Conservation (phyloP, 2,329 filamentous ascomycete species). For the Colletotrichum cereale region DNA sequence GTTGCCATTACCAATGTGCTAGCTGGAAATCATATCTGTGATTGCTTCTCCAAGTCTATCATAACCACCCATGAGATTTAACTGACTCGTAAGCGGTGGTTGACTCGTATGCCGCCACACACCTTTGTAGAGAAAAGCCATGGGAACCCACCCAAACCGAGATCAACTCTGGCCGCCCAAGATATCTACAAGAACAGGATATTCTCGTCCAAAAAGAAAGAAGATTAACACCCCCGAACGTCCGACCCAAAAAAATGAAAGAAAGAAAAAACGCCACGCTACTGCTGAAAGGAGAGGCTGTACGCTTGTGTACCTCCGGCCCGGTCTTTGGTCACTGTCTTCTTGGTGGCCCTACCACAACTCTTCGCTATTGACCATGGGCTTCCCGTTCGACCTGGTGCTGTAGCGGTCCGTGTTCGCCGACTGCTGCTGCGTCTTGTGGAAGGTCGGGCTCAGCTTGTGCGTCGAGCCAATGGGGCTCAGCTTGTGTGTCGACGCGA, state of each 20-base stretch:
- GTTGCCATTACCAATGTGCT: too few species aligned
- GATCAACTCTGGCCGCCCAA: constrained; percentile 36
- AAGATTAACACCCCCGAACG: background rate
- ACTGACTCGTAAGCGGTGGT: too few species aligned
- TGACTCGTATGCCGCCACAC: too few species aligned
- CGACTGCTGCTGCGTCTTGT: constrained; percentile 22
- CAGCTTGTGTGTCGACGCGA: constrained; percentile 28
- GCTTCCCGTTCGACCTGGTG: constrained; percentile 24
- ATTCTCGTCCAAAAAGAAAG: background rate
- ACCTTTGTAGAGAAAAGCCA: background rate
- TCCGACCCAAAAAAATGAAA: constrained; percentile 22
- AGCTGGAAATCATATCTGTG: too few species aligned
- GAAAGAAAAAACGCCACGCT: constrained; percentile 31
- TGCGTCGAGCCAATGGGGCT: constrained; percentile 20
- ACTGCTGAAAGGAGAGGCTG: constrained; percentile 13
- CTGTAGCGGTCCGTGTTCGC: constrained; percentile 18
- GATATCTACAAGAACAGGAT: constrained; percentile 10
- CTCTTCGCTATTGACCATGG: constrained; percentile 38
- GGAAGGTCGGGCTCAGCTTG: constrained; percentile 30
- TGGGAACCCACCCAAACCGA: constrained; percentile 5
- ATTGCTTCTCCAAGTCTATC: too few species aligned
- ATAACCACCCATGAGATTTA: too few species aligned
- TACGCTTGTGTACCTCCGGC: constrained; percentile 1
- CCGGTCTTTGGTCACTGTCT: background rate
- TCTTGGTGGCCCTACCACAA: constrained; percentile 23